Evolutionary conservation across 2,329 filamentous ascomycete species (phyloP).

Genomic region (Botrytis medusae): DNA sequence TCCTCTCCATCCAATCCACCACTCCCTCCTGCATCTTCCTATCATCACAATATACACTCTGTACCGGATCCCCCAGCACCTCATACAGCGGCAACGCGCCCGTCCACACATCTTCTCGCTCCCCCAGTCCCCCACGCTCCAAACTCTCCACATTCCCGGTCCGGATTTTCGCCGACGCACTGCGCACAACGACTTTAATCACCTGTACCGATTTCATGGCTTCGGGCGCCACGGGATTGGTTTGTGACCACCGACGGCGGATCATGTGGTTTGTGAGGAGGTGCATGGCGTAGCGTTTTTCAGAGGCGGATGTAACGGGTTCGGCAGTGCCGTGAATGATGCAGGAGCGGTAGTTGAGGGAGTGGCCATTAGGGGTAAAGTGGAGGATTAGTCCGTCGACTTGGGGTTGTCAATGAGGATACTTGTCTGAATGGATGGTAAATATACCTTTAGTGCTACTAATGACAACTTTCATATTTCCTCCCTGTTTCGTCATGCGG

Average conservation of each 20-base stretch:
- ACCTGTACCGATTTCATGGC: conserved; percentile 17
- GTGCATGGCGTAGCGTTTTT: neutral
- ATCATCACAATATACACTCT: conserved; percentile 14
- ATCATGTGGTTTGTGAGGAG: conserved; percentile 20
- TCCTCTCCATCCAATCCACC: neutral
- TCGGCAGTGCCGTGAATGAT: conserved; percentile 71
- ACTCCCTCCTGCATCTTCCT: neutral
- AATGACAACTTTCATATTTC: neutral
- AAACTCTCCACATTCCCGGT: conserved; percentile 19
- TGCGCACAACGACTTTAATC: conserved; percentile 22
- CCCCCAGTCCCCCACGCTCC: conserved; percentile 6
- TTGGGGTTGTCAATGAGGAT: neutral
- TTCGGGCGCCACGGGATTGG: neutral
- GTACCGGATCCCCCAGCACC: neutral
- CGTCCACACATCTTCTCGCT: conserved; percentile 38
- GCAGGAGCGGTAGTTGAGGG: conserved; percentile 76
- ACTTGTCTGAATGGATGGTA: neutral
- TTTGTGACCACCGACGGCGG: conserved; percentile 8
- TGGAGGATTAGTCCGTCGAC: conserved; percentile 76
- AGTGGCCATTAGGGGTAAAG: conserved; percentile 76
- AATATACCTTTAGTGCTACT: neutral
- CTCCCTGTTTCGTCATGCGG: conserved; percentile 10
- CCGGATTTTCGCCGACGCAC: conserved; percentile 22
- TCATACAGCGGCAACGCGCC: conserved; percentile 20
- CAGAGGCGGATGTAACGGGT: conserved; percentile 56